Percentiles rank a stretch among this genome's conserved stretches.
Conservation (phyloP, 176 grass and related monocot genomes). For the Hordeum vulgare region MorexV3_pseudomolecules_assembly NC_058518.1:480056025-480056524, state of each 20-base stretch:
- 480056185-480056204: background rate
- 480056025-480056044: background rate
- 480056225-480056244: background rate
- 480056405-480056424: no score
- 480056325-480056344: background rate
- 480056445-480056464: background rate
- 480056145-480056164: background rate
- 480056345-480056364: background rate
- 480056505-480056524: background rate
- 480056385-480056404: background rate
- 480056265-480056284: background rate
- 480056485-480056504: background rate
- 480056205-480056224: background rate
- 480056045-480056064: background rate
- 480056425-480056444: background rate
- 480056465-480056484: background rate
- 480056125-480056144: background rate
- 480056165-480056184: background rate
- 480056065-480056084: background rate
- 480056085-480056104: background rate
- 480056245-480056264: background rate
- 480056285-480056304: background rate
- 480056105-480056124: background rate
- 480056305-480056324: background rate
- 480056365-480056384: background rate